phyloP scores from a whole-genome alignment of 2,329 filamentous ascomycete species.

The Claviceps citrina region DNA sequence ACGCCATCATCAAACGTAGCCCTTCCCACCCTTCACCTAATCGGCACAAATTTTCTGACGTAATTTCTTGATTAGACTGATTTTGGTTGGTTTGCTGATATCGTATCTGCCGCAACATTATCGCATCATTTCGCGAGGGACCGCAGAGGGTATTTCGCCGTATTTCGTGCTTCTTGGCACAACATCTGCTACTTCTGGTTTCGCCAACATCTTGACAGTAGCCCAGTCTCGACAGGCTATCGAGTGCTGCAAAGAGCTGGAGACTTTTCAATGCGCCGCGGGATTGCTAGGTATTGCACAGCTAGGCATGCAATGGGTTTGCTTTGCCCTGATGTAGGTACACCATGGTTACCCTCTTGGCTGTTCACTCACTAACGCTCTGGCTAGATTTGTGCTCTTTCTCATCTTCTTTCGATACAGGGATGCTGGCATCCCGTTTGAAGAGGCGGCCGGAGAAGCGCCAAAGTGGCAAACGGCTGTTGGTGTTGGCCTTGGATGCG shows the following conservation, averaged over 20 bases:
- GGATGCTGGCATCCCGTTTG: conserved; percentile 33
- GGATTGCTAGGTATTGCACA: conserved; percentile 80
- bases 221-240: conserved; percentile 73
- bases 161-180: conserved; percentile 91
- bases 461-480: conserved; percentile 68
- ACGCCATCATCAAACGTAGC: conserved; percentile 5
- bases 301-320: conserved; percentile 80
- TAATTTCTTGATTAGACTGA: conserved; percentile 32
- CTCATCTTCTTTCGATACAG: conserved; percentile 77
- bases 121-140: conserved; percentile 72
- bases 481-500: conserved; percentile 53
- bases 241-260: conserved; percentile 70
- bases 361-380: conserved; percentile 10
- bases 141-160: conserved; percentile 86
- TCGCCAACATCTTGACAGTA: conserved; percentile 82
- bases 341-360: not conserved
- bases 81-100: conserved; percentile 73
- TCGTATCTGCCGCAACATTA: conserved; percentile 92
- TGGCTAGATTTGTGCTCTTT: conserved; percentile 68
- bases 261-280: conserved; percentile 66
- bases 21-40: not conserved
- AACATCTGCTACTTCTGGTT: conserved; percentile 72
- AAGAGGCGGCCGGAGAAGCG: conserved; percentile 32
- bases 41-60: conserved; percentile 1
- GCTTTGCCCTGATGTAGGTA: conserved; percentile 78